Evolutionary conservation across 2,329 filamentous ascomycete species (phyloP), one percentile per base, ranked within the genome.

Genomic region (Penicillium crustosum): DNA sequence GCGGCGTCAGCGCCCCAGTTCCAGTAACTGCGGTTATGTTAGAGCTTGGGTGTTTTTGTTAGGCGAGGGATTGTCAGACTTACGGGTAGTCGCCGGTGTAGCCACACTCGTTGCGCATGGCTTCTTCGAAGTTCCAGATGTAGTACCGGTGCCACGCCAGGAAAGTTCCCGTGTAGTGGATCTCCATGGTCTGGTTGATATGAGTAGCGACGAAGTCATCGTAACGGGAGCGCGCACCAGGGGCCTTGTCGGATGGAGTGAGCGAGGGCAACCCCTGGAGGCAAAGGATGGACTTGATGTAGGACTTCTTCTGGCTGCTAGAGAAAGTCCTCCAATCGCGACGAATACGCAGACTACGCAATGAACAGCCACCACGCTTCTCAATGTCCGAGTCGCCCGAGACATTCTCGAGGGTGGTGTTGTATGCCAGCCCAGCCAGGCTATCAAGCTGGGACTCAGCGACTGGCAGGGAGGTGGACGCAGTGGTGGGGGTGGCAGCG

Each of bases 191-290:
- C 59, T 79, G 74, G 53, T 81, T 78, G 56, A 84, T 76, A 58
- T 84, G 82, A 0, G 75, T 73, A 6, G 76, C 79, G 6, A 81
- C 72, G 43, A 78, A 83, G 58, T 84, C 82, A 62, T 84, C 82
- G 57, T 77, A 82, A n/a, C 55, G 80, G 59, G 73, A 77, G 56
- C 71, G 73, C 3, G 76, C 79, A 2, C 81, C 81, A 0, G 79
- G 70, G 0, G 74, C 77, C 13, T 72, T 67, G 0, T 66, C 61
- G 0, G 68, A 55, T 0, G 74, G 71, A 0, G 73, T 74, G 21
- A 64, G 66, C 4, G 78, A 61, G 0, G 78, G 76, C 60, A 71
- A 69, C 5, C 63, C 63, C 58, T 76, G 73, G 19, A 83, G 64
- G 53, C 81, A 83, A 41, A 77, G 69, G 49, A 80, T 75, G 3